Evolutionary conservation across 257 asterid genomes (phyloP).

Genomic region (Sherardia arvensis): DNA sequence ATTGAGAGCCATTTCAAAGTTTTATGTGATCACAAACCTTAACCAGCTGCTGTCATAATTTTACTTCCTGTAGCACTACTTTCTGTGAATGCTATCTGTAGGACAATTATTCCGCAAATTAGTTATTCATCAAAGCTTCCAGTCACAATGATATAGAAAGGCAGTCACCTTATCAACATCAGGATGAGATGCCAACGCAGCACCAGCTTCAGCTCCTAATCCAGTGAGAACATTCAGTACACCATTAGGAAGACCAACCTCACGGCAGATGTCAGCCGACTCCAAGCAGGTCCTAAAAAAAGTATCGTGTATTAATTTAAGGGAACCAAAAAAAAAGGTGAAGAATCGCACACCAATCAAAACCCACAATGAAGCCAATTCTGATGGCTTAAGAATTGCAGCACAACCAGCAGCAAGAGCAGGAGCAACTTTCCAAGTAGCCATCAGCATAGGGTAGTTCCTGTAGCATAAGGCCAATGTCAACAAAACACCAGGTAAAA

Average conservation of each 20-base stretch:
- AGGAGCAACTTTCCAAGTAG: conserved; percentile 98
- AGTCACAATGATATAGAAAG: not conserved
- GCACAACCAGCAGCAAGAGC: conserved; percentile 98
- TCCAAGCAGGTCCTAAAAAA: conserved; percentile 82
- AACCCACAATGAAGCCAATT: conserved; percentile 70
- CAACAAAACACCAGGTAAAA: conserved; percentile 11
- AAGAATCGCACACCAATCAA: conserved; percentile 8
- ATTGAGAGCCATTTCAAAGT: not conserved
- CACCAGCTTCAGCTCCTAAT: conserved; percentile 89
- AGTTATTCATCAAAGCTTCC: conserved; percentile 4
- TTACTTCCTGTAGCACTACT: conserved; percentile 78
- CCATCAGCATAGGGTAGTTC: conserved; percentile 96
- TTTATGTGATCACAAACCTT: conserved; percentile 41
- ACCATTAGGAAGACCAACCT: conserved; percentile 89
- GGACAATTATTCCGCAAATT: conserved; percentile 12
- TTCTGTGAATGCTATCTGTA: conserved; percentile 91
- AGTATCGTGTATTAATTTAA: conserved; percentile 1
- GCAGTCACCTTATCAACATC: conserved; percentile 81
- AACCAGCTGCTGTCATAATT: conserved; percentile 82
- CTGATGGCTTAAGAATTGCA: conserved; percentile 94
- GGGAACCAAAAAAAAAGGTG: conserved; percentile 1
- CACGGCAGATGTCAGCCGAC: conserved; percentile 81
- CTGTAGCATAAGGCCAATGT: conserved; percentile 24
- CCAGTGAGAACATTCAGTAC: conserved; percentile 85
- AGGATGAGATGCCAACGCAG: conserved; percentile 90